These are phyloP conservation scores for Pilatotrama ljubarskyi DNA, from an alignment of 768 basidiomycete species.

Conservation along the genomic window DNA sequence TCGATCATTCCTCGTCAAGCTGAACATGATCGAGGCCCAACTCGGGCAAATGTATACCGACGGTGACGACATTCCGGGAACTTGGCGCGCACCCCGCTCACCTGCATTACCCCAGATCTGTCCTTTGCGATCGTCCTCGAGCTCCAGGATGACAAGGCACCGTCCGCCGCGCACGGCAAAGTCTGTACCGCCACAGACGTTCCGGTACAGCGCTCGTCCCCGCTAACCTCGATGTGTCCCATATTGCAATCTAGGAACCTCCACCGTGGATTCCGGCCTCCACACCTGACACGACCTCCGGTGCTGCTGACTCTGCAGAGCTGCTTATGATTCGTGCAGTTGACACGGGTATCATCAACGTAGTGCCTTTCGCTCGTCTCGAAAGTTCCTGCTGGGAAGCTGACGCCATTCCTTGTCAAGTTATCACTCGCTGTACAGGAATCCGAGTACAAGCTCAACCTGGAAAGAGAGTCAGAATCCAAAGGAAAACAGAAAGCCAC, in stretches of 20 bases:
- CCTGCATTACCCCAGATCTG: slow-evolving; percentile 52
- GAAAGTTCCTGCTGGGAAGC: neutral
- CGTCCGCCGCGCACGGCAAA: slow-evolving; percentile 51
- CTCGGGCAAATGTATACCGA: slow-evolving; percentile 58
- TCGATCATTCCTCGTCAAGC: slow-evolving; percentile 79
- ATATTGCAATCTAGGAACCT: slow-evolving; percentile 47
- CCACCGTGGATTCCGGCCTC: slow-evolving; percentile 82
- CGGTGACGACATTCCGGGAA: slow-evolving; percentile 37
- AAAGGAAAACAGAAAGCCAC: slow-evolving; percentile 26
- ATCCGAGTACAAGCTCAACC: slow-evolving; percentile 63
- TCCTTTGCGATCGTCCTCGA: slow-evolving; percentile 87
- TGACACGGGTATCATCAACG: slow-evolving; percentile 82
- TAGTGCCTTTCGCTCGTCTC: slow-evolving; percentile 33
- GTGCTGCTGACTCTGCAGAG: slow-evolving; percentile 63
- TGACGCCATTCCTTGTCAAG: slow-evolving; percentile 36
- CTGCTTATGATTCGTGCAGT: slow-evolving; percentile 77
- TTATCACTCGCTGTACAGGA: slow-evolving; percentile 79
- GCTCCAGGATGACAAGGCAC: slow-evolving; percentile 64
- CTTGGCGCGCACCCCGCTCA: neutral
- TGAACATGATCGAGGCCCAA: slow-evolving; percentile 74
- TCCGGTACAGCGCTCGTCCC: neutral
- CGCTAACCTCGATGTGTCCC: neutral
- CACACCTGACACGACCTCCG: slow-evolving; percentile 65
- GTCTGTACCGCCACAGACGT: slow-evolving; percentile 29
- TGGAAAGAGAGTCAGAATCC: slow-evolving; percentile 13